Evolutionary conservation across 768 basidiomycete species (phyloP), one percentile per base, ranked within the genome.

Genomic region (Tulasnella sp.): DNA sequence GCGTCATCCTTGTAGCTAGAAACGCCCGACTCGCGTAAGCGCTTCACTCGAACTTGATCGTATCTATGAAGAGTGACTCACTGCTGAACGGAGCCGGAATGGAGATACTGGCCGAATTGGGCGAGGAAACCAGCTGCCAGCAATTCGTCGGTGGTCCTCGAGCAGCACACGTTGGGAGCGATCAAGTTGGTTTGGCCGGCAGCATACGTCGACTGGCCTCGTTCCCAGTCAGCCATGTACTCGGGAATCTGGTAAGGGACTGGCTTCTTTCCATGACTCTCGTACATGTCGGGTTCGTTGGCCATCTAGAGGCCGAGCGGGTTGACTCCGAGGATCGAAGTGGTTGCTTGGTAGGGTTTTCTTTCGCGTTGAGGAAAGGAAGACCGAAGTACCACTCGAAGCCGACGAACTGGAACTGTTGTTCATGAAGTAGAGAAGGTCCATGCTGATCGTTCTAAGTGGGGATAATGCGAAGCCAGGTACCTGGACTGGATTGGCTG

Each of bases 391-490:
- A 86, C 87, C 87, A 87, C 40, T 85, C 83, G 9, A 84, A 82
- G 22, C 81, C 82, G 42, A 85, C 84, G 8, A 85, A 80, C 81
- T n/a, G n/a, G n/a, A n/a, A n/a, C n/a, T n/a, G 72, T 86, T 86
- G 24, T 83, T 73, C 85, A 87, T 86, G 37, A 84, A 83, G 79
- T 86, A 85, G 84, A 89, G 87, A 31, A 89, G 82, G 40, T 86
- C 86, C 5, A 84, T 83, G 22, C 86, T 85, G 28, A 88, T 82
- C 50, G 86, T 86, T 81, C 86, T 86, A 42, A 88, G 83, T 74
- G 86, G 84, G 83, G 88, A 88, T 18, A 87, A 87, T 75, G 87
- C 87, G 76, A 88, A 84, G 82, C 88, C 88, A 88, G 83, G 41
- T n/a, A 76, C 34, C 8, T 46, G 48, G 31, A 75, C 76, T 22